phyloP scores from a whole-genome alignment of 2,329 filamentous ascomycete genomes.

The Chrysoporthe cubensis region DNA sequence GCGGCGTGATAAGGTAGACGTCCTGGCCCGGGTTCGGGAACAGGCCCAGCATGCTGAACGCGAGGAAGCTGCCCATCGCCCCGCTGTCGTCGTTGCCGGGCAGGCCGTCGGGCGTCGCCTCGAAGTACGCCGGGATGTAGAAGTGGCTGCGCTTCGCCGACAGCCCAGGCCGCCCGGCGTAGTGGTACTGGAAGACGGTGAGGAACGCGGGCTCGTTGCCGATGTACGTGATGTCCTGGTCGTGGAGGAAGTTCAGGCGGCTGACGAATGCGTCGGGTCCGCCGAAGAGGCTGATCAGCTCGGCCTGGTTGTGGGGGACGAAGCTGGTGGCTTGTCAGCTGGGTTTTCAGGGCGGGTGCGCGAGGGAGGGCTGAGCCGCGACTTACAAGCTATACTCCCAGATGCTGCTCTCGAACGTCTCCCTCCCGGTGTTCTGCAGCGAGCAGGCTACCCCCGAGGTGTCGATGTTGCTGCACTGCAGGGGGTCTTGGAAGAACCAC shows the following conservation, averaged over 20 bases:
- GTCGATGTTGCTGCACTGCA: slow-evolving; percentile 62
- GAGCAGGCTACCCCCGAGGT: slow-evolving; percentile 58
- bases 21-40: slow-evolving; percentile 72
- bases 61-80: slow-evolving; percentile 70
- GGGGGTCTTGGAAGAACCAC: slow-evolving; percentile 71
- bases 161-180: slow-evolving; percentile 64
- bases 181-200: slow-evolving; percentile 71
- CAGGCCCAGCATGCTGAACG: slow-evolving; percentile 70
- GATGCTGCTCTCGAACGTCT: slow-evolving; percentile 73
- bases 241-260: slow-evolving; percentile 68
- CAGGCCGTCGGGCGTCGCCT: slow-evolving; percentile 60
- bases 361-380: not conserved
- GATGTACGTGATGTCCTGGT: slow-evolving; percentile 64
- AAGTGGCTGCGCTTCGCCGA: slow-evolving; percentile 60
- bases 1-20: slow-evolving; percentile 72
- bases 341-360: not conserved
- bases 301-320: slow-evolving; percentile 57
- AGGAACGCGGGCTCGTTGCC: slow-evolving; percentile 64
- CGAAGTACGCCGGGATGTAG: slow-evolving; percentile 69
- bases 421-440: slow-evolving; percentile 62
- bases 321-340: slow-evolving; percentile 40
- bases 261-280: slow-evolving; percentile 59
- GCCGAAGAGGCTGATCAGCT: slow-evolving; percentile 62
- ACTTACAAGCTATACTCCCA: slow-evolving; percentile 75
- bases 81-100: slow-evolving; percentile 74